Evolutionary conservation across 352 stramenopile species (phyloP), one percentile per base, ranked within the genome.

Genomic region (Pseudoperonospora humuli): DNA sequence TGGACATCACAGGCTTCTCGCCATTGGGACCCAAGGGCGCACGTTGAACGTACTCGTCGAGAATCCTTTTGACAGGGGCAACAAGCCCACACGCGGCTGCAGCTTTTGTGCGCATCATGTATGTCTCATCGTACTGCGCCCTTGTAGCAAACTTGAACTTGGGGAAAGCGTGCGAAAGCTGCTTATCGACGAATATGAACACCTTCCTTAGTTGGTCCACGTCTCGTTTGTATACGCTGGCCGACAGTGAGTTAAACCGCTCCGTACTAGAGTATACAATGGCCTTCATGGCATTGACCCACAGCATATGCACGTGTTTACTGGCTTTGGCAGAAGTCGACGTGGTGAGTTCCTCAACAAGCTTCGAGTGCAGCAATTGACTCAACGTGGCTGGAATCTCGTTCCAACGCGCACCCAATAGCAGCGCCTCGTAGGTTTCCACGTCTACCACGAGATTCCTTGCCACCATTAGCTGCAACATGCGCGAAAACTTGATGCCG

Each of bases 351-450:
- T 60, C 27, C 13, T 70, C 52, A 8, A 81, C 46, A 7, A 78
- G 21, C 20, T 66, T 65, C 1, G 71, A 86, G 34, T 74, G 39
- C 44, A 74, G 40, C 25, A 89, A 48, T 34, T 80, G 77, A 21
- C 45, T 75, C 5, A 89, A 15, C 15, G 74, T 85, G 23, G 63
- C 67, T 8, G 70, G 70, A 53, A 89, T 80, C 46, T 84, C 65
- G 11, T 66, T 64, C 70, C 74, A 84, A 17, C 77, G 74, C 17
- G 77, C 77, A 14, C 70, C 73, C 21, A 75, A 45, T 14, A 89
- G 58, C 32, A 89, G 50, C 7, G 72, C 66, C 7, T 70, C 52
- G 44, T 84, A 89, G 13, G 70, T 86, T 5, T 79, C 68, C 14
- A 66, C 56, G 34, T 82, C 61, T 7, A 72, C 56, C 5, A 61